phyloP scores from a whole-genome alignment of 2,329 filamentous ascomycete genomes.

The Cytospora leucostoma region DNA sequence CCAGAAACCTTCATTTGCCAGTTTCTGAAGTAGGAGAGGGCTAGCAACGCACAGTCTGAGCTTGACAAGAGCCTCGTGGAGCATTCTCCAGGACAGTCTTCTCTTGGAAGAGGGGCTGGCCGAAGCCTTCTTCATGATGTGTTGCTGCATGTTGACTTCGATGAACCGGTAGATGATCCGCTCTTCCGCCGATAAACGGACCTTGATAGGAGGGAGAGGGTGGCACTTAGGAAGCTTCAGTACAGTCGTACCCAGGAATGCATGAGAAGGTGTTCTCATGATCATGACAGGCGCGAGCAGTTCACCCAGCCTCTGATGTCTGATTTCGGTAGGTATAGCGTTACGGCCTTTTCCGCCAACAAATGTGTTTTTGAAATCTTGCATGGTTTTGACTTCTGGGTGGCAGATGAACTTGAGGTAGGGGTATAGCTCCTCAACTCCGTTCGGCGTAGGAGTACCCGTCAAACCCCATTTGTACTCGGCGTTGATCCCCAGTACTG shows the following conservation, averaged over 20 bases:
- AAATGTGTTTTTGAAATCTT: background rate
- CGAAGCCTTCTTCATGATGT: background rate
- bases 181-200: background rate
- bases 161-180: background rate
- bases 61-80: background rate
- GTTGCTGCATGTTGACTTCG: background rate
- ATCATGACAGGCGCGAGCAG: background rate
- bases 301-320: background rate
- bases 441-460: conserved; percentile 6
- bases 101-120: background rate
- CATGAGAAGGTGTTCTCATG: background rate
- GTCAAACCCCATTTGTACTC: conserved; percentile 3
- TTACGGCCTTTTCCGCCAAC: background rate
- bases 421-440: background rate
- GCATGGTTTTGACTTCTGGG: background rate
- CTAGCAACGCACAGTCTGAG: background rate
- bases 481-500: background rate
- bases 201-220: background rate
- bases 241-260: background rate
- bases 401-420: conserved; percentile 6
- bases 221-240: background rate
- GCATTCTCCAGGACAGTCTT: background rate
- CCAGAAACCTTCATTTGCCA: background rate
- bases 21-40: background rate
- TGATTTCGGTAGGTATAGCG: background rate